phyloP scores from a whole-genome alignment of 257 asterid genomes.

The Cinchona pubescens region DNA sequence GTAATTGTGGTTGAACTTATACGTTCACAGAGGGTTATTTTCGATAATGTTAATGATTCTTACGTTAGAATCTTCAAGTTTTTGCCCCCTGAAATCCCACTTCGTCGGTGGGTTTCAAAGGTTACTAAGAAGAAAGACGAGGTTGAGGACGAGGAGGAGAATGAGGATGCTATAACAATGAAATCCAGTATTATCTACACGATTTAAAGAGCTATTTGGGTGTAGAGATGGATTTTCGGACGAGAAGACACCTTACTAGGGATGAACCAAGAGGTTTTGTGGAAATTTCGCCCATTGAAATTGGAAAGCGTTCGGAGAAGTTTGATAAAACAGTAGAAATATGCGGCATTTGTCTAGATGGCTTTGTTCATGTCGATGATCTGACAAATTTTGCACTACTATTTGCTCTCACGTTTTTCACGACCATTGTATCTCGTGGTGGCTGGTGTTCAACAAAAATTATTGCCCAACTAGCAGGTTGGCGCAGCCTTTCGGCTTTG shows the following conservation, averaged over 20 bases:
- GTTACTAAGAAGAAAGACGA: neutral
- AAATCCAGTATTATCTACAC: neutral
- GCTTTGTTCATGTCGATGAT: neutral
- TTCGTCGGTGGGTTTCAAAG: neutral
- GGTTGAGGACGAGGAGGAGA: too few species aligned
- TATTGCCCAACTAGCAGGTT: neutral
- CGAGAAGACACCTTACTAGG: neutral
- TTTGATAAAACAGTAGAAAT: neutral
- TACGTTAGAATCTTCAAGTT: too few species aligned
- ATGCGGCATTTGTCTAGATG: neutral
- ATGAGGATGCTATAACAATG: neutral
- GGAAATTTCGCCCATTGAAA: neutral
- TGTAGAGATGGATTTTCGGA: neutral
- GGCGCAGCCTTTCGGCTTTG: neutral
- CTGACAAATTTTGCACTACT: neutral
- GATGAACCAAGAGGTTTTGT: neutral
- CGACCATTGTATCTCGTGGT: neutral
- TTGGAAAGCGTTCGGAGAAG: too few species aligned
- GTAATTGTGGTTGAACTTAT: neutral
- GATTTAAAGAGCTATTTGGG: too few species aligned
- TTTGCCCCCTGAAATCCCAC: neutral
- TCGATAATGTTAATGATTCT: too few species aligned
- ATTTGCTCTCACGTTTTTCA: neutral
- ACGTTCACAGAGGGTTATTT: neutral
- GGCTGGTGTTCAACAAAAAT: neutral